phyloP scores from a whole-genome alignment of 768 basidiomycete species.

The Harrya chromipes region DNA sequence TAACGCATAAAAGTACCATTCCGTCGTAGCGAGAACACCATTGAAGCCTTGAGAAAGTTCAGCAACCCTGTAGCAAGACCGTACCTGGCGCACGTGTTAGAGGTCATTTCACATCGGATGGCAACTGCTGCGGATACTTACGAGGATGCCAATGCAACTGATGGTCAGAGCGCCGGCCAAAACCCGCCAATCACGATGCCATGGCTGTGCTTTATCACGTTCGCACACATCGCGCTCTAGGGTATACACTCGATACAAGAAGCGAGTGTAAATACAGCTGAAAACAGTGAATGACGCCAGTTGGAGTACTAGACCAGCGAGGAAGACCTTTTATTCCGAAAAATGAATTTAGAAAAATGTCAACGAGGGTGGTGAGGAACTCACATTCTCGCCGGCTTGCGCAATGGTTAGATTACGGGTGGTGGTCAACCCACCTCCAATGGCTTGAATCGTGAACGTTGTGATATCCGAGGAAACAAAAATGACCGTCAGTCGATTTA shows the following conservation, averaged over 20 bases:
- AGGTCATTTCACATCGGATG: background rate
- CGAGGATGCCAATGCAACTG: conserved; percentile 63
- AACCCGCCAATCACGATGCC: conserved; percentile 58
- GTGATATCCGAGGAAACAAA: conserved; percentile 63
- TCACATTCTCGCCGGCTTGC: conserved; percentile 36
- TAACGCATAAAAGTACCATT: conserved; percentile 67
- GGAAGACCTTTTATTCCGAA: conserved; percentile 43
- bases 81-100: conserved; percentile 41
- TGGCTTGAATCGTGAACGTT: conserved; percentile 65
- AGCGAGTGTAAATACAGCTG: conserved; percentile 43
- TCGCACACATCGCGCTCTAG: conserved; percentile 35
- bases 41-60: conserved; percentile 64
- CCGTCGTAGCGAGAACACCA: conserved; percentile 54
- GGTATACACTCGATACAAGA: conserved; percentile 47
- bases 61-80: conserved; percentile 57
- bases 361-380: conserved; percentile 8
- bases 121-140: conserved; percentile 29
- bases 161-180: conserved; percentile 48
- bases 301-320: conserved; percentile 56
- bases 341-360: conserved; percentile 37
- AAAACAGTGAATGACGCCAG: conserved; percentile 52
- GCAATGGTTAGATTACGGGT: conserved; percentile 11
- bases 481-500: conserved; percentile 48
- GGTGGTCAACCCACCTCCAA: conserved; percentile 2
- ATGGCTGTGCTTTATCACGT: conserved; percentile 35